These are phyloP conservation scores for Eragrostis tef DNA, from an alignment of 202 grass and related monocot genomes.

Conservation along the genomic window DNA sequence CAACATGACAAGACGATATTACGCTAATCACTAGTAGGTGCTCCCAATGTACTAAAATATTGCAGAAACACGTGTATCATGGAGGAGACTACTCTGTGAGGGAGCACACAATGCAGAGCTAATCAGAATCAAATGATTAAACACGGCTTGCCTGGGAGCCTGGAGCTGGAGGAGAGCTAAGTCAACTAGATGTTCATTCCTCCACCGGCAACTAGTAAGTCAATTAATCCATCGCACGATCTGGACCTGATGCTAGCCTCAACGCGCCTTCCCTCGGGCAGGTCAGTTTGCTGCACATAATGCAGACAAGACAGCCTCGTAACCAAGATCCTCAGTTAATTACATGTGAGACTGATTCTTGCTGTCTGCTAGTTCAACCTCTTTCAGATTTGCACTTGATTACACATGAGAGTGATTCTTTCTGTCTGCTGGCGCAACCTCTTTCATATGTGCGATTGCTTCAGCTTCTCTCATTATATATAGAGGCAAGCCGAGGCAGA, in stretches of 20 bases:
- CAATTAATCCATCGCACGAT: too few species aligned
- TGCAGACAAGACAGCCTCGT: background rate
- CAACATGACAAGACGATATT: background rate
- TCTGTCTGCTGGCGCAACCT: background rate
- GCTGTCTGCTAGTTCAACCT: background rate
- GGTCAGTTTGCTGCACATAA: slow-evolving; percentile 8
- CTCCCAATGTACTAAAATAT: background rate
- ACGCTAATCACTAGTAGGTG: slow-evolving; percentile 13
- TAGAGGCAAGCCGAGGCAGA: background rate
- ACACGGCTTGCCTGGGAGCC: too few species aligned
- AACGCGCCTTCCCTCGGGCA: background rate
- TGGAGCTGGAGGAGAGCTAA: too few species aligned
- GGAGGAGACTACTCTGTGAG: too few species aligned
- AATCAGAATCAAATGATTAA: too few species aligned
- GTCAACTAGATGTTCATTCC: too few species aligned
- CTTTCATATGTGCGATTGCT: background rate
- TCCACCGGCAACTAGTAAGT: too few species aligned
- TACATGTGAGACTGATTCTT: too few species aligned
- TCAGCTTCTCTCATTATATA: slow-evolving; percentile 19
- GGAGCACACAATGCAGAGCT: too few species aligned
- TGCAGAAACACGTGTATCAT: too few species aligned
- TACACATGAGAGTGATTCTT: too few species aligned
- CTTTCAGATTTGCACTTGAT: background rate
- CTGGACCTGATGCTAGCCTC: too few species aligned
- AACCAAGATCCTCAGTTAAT: background rate